These are phyloP conservation scores for Fusarium virguliforme DNA, from an alignment of 2,329 filamentous ascomycete species.

Conservation along the genomic window DNA sequence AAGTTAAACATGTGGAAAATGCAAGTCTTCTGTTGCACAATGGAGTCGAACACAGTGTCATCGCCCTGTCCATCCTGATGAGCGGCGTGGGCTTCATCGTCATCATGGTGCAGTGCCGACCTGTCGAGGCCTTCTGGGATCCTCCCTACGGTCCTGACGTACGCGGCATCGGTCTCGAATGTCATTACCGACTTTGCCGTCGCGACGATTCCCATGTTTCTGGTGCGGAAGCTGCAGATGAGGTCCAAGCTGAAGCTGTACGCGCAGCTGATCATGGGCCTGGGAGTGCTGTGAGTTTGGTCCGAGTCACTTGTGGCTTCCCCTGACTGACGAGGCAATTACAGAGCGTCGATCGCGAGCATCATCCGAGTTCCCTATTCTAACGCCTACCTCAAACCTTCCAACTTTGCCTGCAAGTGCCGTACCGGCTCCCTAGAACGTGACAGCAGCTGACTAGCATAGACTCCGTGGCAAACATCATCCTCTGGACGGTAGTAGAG, in stretches of 20 bases:
- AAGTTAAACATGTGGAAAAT: too few relatives aligned
- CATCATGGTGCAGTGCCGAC: background rate
- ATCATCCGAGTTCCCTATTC: conserved; percentile 7
- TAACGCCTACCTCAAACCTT: background rate
- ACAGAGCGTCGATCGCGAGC: background rate
- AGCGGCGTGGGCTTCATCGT: background rate
- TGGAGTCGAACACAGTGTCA: too few relatives aligned
- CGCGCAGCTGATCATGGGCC: background rate
- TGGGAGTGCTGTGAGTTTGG: background rate
- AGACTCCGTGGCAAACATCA: background rate
- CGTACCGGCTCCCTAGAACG: background rate
- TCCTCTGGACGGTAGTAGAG: background rate
- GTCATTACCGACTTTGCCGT: background rate
- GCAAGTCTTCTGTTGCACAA: too few relatives aligned
- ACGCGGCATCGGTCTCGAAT: background rate
- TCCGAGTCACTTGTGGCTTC: background rate
- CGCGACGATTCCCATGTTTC: conserved; percentile 2
- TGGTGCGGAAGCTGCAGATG: background rate
- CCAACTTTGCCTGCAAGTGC: background rate
- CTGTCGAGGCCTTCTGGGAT: background rate
- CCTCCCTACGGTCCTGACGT: background rate
- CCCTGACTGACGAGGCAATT: background rate
- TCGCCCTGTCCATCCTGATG: background rate
- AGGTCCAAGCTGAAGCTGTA: conserved; percentile 1
- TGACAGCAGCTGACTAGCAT: background rate